Percentiles rank a stretch among this genome's conserved stretches.
Evolutionary conservation across 2,329 filamentous ascomycete species (phyloP).

Genomic region (Ophiostoma australiae): DNA sequence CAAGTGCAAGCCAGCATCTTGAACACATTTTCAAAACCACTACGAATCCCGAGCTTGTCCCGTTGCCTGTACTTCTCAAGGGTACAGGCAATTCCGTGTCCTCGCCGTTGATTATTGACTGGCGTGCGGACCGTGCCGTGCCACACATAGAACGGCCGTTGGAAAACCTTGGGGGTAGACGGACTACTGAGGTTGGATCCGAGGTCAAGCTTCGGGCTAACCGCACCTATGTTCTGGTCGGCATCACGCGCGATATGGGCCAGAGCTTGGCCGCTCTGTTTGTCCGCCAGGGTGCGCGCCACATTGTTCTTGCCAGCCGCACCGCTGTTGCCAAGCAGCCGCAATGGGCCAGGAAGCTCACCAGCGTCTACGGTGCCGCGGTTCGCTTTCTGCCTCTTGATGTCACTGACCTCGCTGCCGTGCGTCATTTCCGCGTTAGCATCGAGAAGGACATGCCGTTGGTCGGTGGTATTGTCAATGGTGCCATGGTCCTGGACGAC

Average conservation of each 20-base stretch:
- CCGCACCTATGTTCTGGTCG: conserved; percentile 40
- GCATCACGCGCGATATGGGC: conserved; percentile 42
- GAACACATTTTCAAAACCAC: neutral
- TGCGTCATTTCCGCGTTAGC: conserved; percentile 31
- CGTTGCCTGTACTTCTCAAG: neutral
- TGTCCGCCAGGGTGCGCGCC: conserved; percentile 36
- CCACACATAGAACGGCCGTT: conserved; percentile 27
- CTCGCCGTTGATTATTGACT: conserved; percentile 35
- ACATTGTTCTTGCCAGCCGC: conserved; percentile 41
- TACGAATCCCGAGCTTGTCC: no score
- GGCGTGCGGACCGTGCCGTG: conserved; percentile 36
- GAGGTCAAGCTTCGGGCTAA: conserved; percentile 29
- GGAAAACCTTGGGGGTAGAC: conserved; percentile 1
- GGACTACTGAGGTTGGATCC: neutral
- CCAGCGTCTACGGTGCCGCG: conserved; percentile 26
- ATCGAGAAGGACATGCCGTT: conserved; percentile 31
- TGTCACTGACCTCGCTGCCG: conserved; percentile 31
- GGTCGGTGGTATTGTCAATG: conserved; percentile 41
- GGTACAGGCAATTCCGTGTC: neutral
- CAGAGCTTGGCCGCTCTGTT: conserved; percentile 42
- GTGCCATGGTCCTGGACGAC: conserved; percentile 45
- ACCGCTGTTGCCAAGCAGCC: conserved; percentile 32
- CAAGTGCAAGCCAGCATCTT: neutral
- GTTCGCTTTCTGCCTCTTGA: conserved; percentile 32
- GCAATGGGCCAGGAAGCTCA: conserved; percentile 36